A percentile compares a stretch with the other conserved stretches of the same genome.
phyloP scores from a whole-genome alignment of 805 yeast genomes.

The Candida parachauliodes region DNA sequence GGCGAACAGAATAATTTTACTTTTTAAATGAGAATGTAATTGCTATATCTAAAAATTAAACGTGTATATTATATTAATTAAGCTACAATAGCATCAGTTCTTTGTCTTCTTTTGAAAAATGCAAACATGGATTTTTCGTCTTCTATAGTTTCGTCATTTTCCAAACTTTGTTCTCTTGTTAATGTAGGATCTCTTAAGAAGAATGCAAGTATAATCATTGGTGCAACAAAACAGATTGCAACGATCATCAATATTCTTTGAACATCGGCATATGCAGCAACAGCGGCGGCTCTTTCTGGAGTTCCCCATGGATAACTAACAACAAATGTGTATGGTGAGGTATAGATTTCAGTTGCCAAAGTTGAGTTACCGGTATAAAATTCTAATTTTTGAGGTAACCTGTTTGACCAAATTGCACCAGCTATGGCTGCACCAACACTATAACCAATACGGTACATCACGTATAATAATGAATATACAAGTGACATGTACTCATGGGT shows the following conservation, averaged over 20 bases:
- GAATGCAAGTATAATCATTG: constrained; percentile 45
- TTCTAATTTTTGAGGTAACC: constrained; percentile 43
- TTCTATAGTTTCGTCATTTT: constrained; percentile 9
- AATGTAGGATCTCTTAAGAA: constrained; percentile 53
- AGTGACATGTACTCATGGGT: constrained; percentile 64
- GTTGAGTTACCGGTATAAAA: constrained; percentile 26
- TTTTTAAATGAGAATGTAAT: no score
- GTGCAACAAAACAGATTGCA: constrained; percentile 53
- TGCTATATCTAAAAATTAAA: no score
- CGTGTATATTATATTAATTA: no score
- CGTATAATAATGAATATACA: constrained; percentile 52
- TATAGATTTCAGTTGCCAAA: constrained; percentile 24
- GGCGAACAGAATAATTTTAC: no score
- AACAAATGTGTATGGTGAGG: constrained; percentile 51
- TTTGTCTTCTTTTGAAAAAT: constrained; percentile 4
- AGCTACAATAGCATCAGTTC: no score
- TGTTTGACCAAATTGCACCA: constrained; percentile 70
- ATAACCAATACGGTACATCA: constrained; percentile 59
- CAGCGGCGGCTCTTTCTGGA: constrained; percentile 55
- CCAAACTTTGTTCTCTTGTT: constrained; percentile 28
- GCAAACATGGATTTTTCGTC: constrained; percentile 5
- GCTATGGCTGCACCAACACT: constrained; percentile 62
- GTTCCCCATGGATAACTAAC: constrained; percentile 56
- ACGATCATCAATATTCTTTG: constrained; percentile 57
- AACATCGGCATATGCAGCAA: constrained; percentile 53